Conservation (phyloP, 257 asterid genomes). For the Oldenlandia corymbosa region DNA sequence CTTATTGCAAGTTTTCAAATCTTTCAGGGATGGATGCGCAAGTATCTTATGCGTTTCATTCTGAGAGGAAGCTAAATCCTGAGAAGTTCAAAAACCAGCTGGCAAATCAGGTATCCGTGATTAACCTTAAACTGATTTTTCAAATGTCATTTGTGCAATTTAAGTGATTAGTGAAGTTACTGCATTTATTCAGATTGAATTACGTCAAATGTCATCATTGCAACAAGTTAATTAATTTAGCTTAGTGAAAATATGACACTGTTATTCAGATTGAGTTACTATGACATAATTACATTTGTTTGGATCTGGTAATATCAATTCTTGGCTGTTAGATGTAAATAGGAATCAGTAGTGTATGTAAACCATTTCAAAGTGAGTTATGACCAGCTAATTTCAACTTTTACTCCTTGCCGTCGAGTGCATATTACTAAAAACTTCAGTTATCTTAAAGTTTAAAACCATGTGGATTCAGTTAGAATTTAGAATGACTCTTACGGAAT, state of each 20-base stretch:
- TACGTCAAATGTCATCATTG: too few relatives aligned
- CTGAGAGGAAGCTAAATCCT: slow-evolving; percentile 81
- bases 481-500: background rate
- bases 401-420: background rate
- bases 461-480: background rate
- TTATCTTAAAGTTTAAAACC: background rate
- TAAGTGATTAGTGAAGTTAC: too few relatives aligned
- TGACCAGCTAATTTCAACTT: background rate
- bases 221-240: background rate
- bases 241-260: too few relatives aligned
- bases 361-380: background rate
- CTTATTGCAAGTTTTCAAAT: slow-evolving; percentile 6
- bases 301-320: background rate
- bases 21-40: slow-evolving; percentile 93
- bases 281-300: background rate
- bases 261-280: background rate
- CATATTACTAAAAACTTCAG: background rate
- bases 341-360: background rate
- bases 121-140: too few relatives aligned
- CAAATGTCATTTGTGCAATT: too few relatives aligned
- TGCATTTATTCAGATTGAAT: too few relatives aligned
- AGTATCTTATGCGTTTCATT: slow-evolving; percentile 88
- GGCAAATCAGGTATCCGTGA: slow-evolving; percentile 58
- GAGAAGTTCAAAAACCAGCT: slow-evolving; percentile 90
- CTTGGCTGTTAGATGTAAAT: background rate